Conservation (phyloP, 106 monocot genomes). For the Dioscorea zingiberensis region DNA sequence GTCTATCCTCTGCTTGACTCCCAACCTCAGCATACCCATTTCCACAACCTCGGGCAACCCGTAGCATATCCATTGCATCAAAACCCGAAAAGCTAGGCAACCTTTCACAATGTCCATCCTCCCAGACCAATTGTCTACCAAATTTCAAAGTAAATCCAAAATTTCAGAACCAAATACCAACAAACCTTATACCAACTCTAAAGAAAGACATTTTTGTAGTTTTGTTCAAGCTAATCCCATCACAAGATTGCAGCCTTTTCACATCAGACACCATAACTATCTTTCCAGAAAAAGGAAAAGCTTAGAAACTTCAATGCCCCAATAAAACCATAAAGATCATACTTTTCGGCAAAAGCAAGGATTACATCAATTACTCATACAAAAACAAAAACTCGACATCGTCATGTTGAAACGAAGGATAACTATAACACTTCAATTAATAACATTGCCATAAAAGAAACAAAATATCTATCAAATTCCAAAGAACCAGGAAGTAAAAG, state of each 20-base stretch:
- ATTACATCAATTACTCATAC: no score
- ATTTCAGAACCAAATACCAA: no score
- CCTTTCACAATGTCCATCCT: constrained; percentile 48
- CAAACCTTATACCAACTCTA: no score
- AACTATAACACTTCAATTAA: background rate
- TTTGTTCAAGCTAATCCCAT: no score
- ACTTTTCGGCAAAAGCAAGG: background rate
- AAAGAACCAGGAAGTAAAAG: background rate
- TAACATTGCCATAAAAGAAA: background rate
- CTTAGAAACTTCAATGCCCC: no score
- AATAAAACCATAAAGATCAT: background rate
- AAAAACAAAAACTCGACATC: no score
- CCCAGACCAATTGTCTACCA: constrained; percentile 68
- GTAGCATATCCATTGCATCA: constrained; percentile 16
- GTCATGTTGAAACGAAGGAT: background rate
- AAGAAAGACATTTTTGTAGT: no score
- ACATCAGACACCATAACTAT: no score
- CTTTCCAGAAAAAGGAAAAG: no score
- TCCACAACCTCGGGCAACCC: constrained; percentile 1
- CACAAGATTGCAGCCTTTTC: no score
- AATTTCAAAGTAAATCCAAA: background rate
- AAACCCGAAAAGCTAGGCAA: background rate
- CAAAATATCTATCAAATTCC: background rate
- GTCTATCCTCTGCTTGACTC: constrained; percentile 20
- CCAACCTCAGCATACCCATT: constrained; percentile 10